Evolutionary conservation across 148 eudicot genomes (phyloP), one percentile per base, ranked within the genome.

Genomic region (Tetragonia tetragonoides): DNA sequence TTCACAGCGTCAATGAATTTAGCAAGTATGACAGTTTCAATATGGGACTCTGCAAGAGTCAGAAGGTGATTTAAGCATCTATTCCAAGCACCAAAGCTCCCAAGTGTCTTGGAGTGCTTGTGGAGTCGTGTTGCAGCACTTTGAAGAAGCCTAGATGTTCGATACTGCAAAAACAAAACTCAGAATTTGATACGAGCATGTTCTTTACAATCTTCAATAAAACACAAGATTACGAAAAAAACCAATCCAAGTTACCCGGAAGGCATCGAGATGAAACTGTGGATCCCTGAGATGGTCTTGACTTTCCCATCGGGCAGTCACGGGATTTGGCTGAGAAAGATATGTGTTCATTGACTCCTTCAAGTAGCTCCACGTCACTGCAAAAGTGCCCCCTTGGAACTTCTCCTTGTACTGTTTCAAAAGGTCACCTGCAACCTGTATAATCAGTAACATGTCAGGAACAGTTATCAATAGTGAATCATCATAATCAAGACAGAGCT

Each of bases 11-110:
- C 90, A 76, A 95, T 87, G 81, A 95, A 95, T 78, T 84, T 92
- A 40, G 88, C 94, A 17, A 95, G 90, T 71, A 91, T 88, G 77
- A 95, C 92, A 68, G 97, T 77, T 82, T 95, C 99, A 79, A 95
- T 88, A 84, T 95, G 99, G 62, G 99, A 95, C 78, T 95, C 99
- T 38, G 99, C 96, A 18, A 95, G 94, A 14, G 97, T 95, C 75
- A 95, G 83, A 70, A 92, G 94, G 80, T 95, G 98, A 82, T 95
- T 95, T 68, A 95, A 85, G 82, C 98, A 95, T 88, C 99, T 89
- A 80, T 95, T 95, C 99, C 99, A 95, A 76, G 99, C 99, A 77
- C 99, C 97, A 80, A 95, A 92, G 68, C 88, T 81, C 37, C 99
- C 99, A 12, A 92, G 92, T 72, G 84, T 91, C 85, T 90, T 92